These are phyloP conservation scores for Vinca minor DNA, from an alignment of 257 asterid genomes.

Conservation along the genomic window DNA sequence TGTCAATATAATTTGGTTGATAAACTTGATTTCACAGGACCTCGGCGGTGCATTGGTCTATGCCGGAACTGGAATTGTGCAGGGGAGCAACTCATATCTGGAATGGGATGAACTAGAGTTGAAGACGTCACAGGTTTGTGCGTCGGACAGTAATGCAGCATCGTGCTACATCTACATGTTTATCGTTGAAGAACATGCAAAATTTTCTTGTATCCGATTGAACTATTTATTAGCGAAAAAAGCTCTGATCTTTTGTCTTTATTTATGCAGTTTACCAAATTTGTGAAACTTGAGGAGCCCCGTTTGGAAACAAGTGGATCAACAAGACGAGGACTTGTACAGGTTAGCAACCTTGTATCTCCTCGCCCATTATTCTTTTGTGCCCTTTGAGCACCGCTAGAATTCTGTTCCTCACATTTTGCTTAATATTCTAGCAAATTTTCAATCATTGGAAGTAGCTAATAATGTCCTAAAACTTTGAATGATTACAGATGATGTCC, in stretches of 20 bases:
- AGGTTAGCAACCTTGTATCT: neutral
- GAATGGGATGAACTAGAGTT: conserved; percentile 92
- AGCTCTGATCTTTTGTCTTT: neutral
- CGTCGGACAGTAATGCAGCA: neutral
- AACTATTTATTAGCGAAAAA: neutral
- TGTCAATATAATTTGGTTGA: neutral
- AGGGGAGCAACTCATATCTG: conserved; percentile 61
- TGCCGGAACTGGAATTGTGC: conserved; percentile 83
- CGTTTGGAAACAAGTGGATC: conserved; percentile 11
- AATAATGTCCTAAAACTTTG: no score
- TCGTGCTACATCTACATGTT: neutral
- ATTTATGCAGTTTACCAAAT: conserved; percentile 54
- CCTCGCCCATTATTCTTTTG: neutral
- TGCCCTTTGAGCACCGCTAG: neutral
- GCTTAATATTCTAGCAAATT: neutral
- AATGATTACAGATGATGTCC: neutral
- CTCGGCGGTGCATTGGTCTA: conserved; percentile 62
- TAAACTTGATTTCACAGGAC: conserved; percentile 31
- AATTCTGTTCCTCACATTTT: neutral
- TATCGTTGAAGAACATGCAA: neutral
- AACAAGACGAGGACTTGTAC: conserved; percentile 25
- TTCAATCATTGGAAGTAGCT: neutral
- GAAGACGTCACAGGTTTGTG: conserved; percentile 76
- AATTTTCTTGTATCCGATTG: neutral
- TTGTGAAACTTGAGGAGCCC: conserved; percentile 57